Base-by-base conservation (phyloP, 2,329 filamentous ascomycete genomes). In the Leptographium galeiforme region DNA sequence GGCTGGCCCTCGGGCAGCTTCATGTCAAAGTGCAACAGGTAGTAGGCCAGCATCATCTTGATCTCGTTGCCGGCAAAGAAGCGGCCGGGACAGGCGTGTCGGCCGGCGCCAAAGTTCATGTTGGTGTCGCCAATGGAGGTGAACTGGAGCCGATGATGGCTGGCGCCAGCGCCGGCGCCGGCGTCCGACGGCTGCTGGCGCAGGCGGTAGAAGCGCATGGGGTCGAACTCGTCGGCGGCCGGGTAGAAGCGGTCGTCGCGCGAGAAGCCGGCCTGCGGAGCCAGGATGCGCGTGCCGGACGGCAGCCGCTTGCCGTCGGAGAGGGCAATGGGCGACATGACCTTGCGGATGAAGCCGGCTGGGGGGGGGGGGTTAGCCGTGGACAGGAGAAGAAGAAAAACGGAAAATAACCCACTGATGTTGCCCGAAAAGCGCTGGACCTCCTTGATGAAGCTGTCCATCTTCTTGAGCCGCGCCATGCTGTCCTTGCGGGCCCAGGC, bases 371-470 rank as follows among this genome's bases (percentile, higher is more conserved):
- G n/a, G n/a, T n/a, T n/a, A n/a, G 19, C 16, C 14, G 49, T 34
- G 12, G 38, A 33, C 44, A n/a, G 30, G 25, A 6, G 30, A 6
- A 8, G 6, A 13, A 4, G 25, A 33, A 33, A 36, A 13, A 13
- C 41, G 10, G 11, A 19, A 30, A 8, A 14, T 5, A 8, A 61
- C 69, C 58, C 58, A 72, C 69, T 71, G 52, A 72, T 70, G 33
- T 72, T 72, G 36, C 70, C 70, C 4, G 64, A 63, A 6, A 71
- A 56, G 8, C 71, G 65, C 59, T 67, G 63, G 32, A 65, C 64
- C 59, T 75, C 72, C 56, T 70, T 72, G 63, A 75, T 72, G 61
- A 75, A 74, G 57, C 72, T 74, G 59, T 75, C 72, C 59, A 74
- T 58, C 62, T 72, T 73, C 61, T 68, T 68, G 44, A 75, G 63